Percentiles rank a stretch among this genome's conserved stretches.
These are phyloP conservation scores for Penicillium sclerotigenum DNA, from an alignment of 2,329 filamentous ascomycete genomes.

Conservation along the genomic window DNA sequence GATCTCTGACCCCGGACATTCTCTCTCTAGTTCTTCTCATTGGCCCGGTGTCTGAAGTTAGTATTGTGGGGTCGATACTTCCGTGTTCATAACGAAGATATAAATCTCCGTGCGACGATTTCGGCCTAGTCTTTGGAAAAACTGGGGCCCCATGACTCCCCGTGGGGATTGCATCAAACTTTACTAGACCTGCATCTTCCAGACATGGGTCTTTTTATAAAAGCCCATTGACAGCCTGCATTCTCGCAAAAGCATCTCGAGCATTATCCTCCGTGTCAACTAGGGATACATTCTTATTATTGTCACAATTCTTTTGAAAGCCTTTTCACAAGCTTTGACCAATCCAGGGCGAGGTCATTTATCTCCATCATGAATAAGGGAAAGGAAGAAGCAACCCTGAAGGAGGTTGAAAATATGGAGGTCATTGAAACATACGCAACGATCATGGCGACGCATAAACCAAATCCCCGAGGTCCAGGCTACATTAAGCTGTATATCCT, in stretches of 20 bases:
- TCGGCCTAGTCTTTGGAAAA: background rate
- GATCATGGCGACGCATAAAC: background rate
- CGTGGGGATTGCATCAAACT: background rate
- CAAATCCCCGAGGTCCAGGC: background rate
- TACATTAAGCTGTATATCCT: background rate
- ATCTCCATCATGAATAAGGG: background rate
- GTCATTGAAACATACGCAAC: background rate
- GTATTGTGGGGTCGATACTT: background rate
- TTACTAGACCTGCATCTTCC: background rate
- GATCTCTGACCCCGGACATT: too few relatives aligned
- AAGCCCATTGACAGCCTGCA: background rate
- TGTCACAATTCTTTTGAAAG: too few relatives aligned
- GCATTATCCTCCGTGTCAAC: background rate
- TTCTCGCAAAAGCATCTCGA: background rate
- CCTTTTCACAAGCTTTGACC: background rate
- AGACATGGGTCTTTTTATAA: background rate
- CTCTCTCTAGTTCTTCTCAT: background rate
- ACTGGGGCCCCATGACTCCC: background rate
- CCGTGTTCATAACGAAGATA: background rate
- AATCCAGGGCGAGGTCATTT: background rate
- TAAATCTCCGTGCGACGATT: background rate
- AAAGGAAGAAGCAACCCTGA: background rate
- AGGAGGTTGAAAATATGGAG: background rate
- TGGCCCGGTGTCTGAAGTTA: accelerated
- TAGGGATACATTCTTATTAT: background rate